Conservation (phyloP, 495 filamentous ascomycete genomes). For the Tuber microsphaerosporum region DNA sequence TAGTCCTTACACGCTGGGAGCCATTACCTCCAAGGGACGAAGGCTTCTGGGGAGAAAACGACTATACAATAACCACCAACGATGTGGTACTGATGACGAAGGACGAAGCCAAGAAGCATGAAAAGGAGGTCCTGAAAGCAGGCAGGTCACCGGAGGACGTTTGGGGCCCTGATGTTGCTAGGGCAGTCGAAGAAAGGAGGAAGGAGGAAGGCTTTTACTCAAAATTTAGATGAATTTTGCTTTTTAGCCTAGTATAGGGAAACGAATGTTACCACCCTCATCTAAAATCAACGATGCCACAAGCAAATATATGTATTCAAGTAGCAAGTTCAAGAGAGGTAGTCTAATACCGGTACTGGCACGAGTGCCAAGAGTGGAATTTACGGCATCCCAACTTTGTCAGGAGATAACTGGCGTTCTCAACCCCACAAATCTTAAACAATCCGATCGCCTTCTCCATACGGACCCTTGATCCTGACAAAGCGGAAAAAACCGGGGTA, state of each 20-base stretch:
- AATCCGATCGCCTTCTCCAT: not conserved
- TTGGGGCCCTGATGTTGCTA: slow-evolving; percentile 59
- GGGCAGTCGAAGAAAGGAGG: slow-evolving; percentile 56
- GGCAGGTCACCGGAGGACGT: slow-evolving; percentile 61
- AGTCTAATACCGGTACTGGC: not conserved
- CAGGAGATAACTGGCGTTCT: not conserved
- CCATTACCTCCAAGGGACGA: slow-evolving; percentile 45
- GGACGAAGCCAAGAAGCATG: slow-evolving; percentile 77
- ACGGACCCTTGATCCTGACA: not conserved
- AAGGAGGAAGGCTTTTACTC: slow-evolving; percentile 56
- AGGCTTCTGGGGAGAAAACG: slow-evolving; percentile 51
- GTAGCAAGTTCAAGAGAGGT: not conserved
- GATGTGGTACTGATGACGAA: slow-evolving; percentile 95
- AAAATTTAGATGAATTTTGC: slow-evolving; percentile 45
- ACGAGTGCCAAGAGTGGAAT: not conserved
- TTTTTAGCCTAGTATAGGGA: not conserved
- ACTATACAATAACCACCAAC: slow-evolving; percentile 61
- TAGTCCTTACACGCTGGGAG: slow-evolving; percentile 72
- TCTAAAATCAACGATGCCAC: not conserved
- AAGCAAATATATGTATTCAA: no score
- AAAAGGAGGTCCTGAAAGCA: slow-evolving; percentile 68
- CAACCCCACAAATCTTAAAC: not conserved
- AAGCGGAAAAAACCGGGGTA: not conserved
- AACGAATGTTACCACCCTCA: not conserved
- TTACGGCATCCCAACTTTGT: not conserved